Conservation (phyloP, 805 yeast genomes). For the Saccharomycopsis fodiens region DNA sequence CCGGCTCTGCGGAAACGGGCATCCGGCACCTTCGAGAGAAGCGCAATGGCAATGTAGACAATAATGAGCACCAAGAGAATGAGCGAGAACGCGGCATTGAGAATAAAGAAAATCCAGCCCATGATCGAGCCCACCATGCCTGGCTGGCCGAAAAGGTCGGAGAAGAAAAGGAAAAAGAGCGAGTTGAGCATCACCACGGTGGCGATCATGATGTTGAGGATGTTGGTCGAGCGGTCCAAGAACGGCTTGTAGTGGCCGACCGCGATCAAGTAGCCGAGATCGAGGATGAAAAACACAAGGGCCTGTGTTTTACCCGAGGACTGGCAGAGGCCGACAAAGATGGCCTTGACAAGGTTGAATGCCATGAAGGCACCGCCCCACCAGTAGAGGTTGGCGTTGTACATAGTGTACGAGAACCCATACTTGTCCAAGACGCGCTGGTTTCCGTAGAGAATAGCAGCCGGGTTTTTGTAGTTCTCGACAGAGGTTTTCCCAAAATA, state of each 20-base stretch:
- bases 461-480: slow-evolving; percentile 63
- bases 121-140: slow-evolving; percentile 72
- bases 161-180: slow-evolving; percentile 77
- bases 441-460: slow-evolving; percentile 81
- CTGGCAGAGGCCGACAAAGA: slow-evolving; percentile 76
- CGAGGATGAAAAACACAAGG: slow-evolving; percentile 66
- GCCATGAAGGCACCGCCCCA: slow-evolving; percentile 61
- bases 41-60: slow-evolving; percentile 52
- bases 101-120: slow-evolving; percentile 85
- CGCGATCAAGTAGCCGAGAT: slow-evolving; percentile 57
- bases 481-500: slow-evolving; percentile 58
- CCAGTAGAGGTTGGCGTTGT: slow-evolving; percentile 73
- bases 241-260: slow-evolving; percentile 65
- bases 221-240: slow-evolving; percentile 76
- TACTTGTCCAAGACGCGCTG: slow-evolving; percentile 62
- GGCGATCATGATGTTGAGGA: slow-evolving; percentile 63
- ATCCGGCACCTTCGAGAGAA: slow-evolving; percentile 80
- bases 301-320: slow-evolving; percentile 76
- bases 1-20: slow-evolving; percentile 80
- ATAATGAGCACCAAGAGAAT: slow-evolving; percentile 64
- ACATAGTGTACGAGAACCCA: slow-evolving; percentile 89
- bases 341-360: slow-evolving; percentile 57
- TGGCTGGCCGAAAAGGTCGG: slow-evolving; percentile 76
- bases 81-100: slow-evolving; percentile 84
- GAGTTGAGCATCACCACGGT: slow-evolving; percentile 73